Base-by-base conservation (phyloP, 2,329 filamentous ascomycete species). In the Alternaria sp. region DNA sequence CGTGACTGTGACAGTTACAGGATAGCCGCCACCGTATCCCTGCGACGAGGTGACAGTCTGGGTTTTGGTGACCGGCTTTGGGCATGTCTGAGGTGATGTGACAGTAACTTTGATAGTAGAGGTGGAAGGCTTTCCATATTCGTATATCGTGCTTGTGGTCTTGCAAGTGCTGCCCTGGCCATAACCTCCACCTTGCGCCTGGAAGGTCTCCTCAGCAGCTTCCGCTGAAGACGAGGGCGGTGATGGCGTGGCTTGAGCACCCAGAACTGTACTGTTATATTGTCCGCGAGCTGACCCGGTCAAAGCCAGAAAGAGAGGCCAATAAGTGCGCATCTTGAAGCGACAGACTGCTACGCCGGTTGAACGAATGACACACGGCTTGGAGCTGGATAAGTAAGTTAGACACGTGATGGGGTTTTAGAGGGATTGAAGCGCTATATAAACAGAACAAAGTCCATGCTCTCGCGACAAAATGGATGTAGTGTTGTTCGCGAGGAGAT, bases 301-400 rank as follows among this genome's bases (percentile, higher is more conserved):
- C 53, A 75, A 54, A 36, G 66, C 74, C 62, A 77, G 53, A 20
- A 74, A 51, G 9, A 69, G 44, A 52, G 65, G 59, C 67, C 65
- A 71, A 56, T 71, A 30, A 44, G 55, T 63, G 48, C 66, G 74
- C 76, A 78, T 78, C 22, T 74, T 68, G 52, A 55, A 76, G 70
- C 63, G 71, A 74, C 54, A 56, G 73, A 70, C 65, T 69, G 68
- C 58, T 70, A 64, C 61, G 65, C 65, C 62, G 62, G 65, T 61
- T 66, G 63, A 73, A 68, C 58, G 66, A 76, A 54, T 67, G 69
- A 63, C 60, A 69, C 63, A 63, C 64, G 60, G 65, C 65, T 61
- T 56, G 59, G 61, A 61, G 66, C 71, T 74, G 62, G 20, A 36
- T 32, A 32, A 54, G 54, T 70, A 40, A 67, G 70, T 61, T 57